A percentile compares a stretch with the other conserved stretches of the same genome.
These are phyloP conservation scores for Phlebiopsis flavidoalba DNA, from an alignment of 768 basidiomycete species.

Conservation along the genomic window DNA sequence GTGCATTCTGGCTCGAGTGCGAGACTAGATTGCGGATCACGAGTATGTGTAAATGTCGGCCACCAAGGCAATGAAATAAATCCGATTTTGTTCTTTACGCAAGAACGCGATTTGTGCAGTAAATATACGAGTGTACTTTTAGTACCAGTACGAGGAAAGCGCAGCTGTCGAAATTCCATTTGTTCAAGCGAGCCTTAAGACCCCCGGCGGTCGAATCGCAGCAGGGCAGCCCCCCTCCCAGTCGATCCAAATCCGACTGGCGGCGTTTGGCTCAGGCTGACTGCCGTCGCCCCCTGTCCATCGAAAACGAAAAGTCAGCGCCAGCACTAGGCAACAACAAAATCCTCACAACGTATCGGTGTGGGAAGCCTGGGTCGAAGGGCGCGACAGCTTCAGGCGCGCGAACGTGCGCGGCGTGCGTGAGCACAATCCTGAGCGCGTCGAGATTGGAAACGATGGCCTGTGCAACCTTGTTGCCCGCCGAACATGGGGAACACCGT, in stretches of 20 bases:
- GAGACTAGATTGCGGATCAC: too few species aligned
- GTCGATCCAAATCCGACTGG: background rate
- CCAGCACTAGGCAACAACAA: background rate
- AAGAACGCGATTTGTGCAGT: too few species aligned
- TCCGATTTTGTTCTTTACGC: too few species aligned
- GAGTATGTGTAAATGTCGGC: too few species aligned
- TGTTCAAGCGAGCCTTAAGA: too few species aligned
- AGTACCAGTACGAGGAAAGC: too few species aligned
- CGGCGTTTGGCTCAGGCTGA: background rate
- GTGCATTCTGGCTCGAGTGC: too few species aligned
- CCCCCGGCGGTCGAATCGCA: background rate
- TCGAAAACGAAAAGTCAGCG: background rate
- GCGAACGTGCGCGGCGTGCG: conserved; percentile 39
- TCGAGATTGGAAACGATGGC: conserved; percentile 27
- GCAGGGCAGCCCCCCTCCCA: background rate
- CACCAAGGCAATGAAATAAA: too few species aligned
- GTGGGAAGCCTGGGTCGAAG: conserved; percentile 42
- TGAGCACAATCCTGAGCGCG: conserved; percentile 43
- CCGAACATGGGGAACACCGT: conserved; percentile 38
- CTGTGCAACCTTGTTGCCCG: too few species aligned
- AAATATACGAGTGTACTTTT: too few species aligned
- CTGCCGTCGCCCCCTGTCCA: background rate
- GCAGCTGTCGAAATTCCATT: too few species aligned
- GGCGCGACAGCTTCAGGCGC: conserved; percentile 35
- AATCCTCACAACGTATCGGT: conserved; percentile 22